Percentiles rank a stretch among this genome's conserved stretches.
phyloP scores from a whole-genome alignment of 345 rosid genomes.

The Salix dunnii region DNA sequence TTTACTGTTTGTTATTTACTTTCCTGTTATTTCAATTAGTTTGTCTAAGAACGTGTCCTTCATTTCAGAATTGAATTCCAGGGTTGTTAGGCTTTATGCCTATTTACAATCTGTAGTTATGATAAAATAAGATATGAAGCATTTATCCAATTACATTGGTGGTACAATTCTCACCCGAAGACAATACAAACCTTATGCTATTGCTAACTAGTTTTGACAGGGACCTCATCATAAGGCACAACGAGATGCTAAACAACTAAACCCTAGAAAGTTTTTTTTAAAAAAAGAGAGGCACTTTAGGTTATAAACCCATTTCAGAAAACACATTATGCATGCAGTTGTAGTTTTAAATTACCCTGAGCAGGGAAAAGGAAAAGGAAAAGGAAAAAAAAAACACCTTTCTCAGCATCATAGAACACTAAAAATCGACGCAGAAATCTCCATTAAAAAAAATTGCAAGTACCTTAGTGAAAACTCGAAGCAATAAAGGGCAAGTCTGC shows the following conservation, averaged over 20 bases:
- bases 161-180: too few relatives aligned
- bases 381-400: neutral
- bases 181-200: too few relatives aligned
- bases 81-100: too few relatives aligned
- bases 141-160: too few relatives aligned
- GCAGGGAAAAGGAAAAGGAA: neutral
- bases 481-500: slow-evolving; percentile 20
- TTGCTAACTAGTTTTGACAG: too few relatives aligned
- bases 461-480: slow-evolving; percentile 23
- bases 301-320: neutral
- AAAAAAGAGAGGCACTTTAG: neutral
- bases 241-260: neutral
- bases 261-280: neutral
- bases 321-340: neutral
- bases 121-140: too few relatives aligned
- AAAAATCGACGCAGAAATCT: neutral
- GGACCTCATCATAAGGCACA: neutral
- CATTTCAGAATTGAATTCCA: too few relatives aligned
- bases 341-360: neutral
- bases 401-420: neutral
- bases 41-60: too few relatives aligned
- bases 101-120: too few relatives aligned
- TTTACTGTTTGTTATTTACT: too few relatives aligned
- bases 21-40: too few relatives aligned
- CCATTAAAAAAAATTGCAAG: neutral